Percentiles rank a stretch among this genome's conserved stretches.
Conservation (phyloP, 2,329 filamentous ascomycete species). For the Teratosphaeria destructans region DNA sequence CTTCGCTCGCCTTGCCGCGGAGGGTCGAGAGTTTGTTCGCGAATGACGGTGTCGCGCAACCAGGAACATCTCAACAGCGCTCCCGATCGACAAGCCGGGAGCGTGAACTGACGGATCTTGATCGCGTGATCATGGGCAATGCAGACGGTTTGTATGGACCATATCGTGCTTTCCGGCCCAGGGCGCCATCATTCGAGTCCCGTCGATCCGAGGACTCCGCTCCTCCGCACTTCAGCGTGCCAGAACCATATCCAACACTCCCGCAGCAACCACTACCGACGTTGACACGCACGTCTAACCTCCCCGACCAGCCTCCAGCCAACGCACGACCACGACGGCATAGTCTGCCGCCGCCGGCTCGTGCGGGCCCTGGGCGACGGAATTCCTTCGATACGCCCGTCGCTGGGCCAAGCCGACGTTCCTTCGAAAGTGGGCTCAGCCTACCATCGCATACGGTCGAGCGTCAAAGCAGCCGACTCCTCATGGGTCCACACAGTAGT, state of each 20-base stretch:
- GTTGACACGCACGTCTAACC: neutral
- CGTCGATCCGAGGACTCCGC: slow-evolving; percentile 7
- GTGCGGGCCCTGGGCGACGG: neutral
- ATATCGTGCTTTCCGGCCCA: neutral
- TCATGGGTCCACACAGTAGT: neutral
- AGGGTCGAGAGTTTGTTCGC: slow-evolving; percentile 64
- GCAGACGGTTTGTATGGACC: neutral
- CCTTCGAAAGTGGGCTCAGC: neutral
- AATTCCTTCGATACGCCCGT: neutral
- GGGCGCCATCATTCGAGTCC: slow-evolving; percentile 1
- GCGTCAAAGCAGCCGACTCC: neutral
- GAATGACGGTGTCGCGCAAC: neutral
- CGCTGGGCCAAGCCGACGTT: neutral
- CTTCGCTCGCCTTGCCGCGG: slow-evolving; percentile 46
- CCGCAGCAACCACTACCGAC: neutral
- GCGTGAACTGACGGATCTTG: neutral
- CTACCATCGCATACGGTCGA: neutral
- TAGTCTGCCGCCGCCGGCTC: neutral
- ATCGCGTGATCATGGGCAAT: neutral
- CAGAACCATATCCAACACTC: slow-evolving; percentile 6
- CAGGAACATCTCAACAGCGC: slow-evolving; percentile 27
- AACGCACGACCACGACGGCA: neutral
- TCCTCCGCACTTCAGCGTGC: slow-evolving; percentile 12
- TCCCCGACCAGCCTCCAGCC: neutral
- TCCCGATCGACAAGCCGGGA: neutral